Evolutionary conservation across 306 rosid genomes (phyloP).

Genomic region (Phaseolus lunatus): DNA sequence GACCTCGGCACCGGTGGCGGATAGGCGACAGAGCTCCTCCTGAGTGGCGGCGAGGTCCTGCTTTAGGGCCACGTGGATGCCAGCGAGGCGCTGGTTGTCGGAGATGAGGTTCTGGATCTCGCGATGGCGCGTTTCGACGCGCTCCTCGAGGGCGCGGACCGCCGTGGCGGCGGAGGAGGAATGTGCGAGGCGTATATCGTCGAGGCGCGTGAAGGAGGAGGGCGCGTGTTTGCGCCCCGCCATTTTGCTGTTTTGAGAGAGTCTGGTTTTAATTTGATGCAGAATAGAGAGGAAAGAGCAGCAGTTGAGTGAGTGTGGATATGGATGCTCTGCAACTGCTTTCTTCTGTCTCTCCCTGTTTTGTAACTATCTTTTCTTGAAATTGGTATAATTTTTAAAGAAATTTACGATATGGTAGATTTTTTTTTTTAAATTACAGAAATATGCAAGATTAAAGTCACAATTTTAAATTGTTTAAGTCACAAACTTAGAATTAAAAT

Average conservation of each 20-base stretch:
- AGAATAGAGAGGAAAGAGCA: background rate
- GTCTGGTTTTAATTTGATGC: background rate
- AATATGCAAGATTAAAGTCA: too few relatives aligned
- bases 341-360: too few relatives aligned
- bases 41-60: constrained; percentile 73
- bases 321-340: too few relatives aligned
- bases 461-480: too few relatives aligned
- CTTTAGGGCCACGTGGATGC: constrained; percentile 85
- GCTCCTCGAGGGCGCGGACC: constrained; percentile 64
- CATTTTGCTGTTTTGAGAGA: constrained; percentile 20
- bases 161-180: constrained; percentile 43
- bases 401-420: too few relatives aligned
- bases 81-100: constrained; percentile 87
- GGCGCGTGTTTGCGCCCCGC: constrained; percentile 43
- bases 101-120: constrained; percentile 78
- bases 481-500: too few relatives aligned
- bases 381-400: too few relatives aligned
- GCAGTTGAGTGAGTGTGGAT: background rate
- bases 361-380: too few relatives aligned
- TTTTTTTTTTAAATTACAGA: too few relatives aligned
- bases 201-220: constrained; percentile 44
- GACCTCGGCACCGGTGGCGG: constrained; percentile 58
- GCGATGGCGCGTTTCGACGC: constrained; percentile 62
- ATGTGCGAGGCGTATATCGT: constrained; percentile 46
- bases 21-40: constrained; percentile 64